Percentiles rank a stretch among this genome's conserved stretches.
These are phyloP conservation scores for Dryas integrifolia DNA, from an alignment of 331 rosid genomes.

Conservation along the genomic window DNA sequence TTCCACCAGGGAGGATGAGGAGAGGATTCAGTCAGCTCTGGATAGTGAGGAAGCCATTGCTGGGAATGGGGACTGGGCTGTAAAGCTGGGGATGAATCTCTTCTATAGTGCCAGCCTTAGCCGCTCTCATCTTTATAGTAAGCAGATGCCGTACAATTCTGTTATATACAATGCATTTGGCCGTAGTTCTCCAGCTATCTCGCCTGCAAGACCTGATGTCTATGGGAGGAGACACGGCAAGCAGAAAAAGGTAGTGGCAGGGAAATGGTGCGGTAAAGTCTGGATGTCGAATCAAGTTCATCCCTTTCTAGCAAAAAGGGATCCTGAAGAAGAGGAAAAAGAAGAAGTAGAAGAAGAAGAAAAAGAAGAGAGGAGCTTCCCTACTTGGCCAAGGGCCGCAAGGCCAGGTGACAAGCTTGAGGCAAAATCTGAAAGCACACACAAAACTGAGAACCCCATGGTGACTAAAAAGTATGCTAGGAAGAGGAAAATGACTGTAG, in stretches of 20 bases:
- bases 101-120: constrained; percentile 85
- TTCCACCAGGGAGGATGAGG: constrained; percentile 67
- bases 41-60: constrained; percentile 80
- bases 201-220: constrained; percentile 47
- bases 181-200: constrained; percentile 49
- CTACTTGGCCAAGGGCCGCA: constrained; percentile 38
- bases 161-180: constrained; percentile 80
- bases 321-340: constrained; percentile 54
- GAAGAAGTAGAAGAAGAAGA: constrained; percentile 44
- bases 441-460: constrained; percentile 29
- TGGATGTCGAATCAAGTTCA: constrained; percentile 93
- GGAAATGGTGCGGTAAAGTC: constrained; percentile 92
- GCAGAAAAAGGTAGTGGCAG: constrained; percentile 74
- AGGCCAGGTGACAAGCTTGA: constrained; percentile 52
- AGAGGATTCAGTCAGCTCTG: constrained; percentile 70
- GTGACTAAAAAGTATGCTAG: constrained; percentile 43
- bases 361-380: constrained; percentile 41
- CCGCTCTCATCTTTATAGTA: constrained; percentile 74
- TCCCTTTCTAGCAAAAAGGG: constrained; percentile 58
- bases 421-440: constrained; percentile 40
- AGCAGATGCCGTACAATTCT: constrained; percentile 92
- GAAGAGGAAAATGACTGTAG: constrained; percentile 52
- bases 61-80: constrained; percentile 91
- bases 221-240: constrained; percentile 54
- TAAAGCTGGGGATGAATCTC: constrained; percentile 85